These are phyloP conservation scores for Eucalyptus regnans DNA, from an alignment of 345 rosid species.

Conservation along the genomic window DNA sequence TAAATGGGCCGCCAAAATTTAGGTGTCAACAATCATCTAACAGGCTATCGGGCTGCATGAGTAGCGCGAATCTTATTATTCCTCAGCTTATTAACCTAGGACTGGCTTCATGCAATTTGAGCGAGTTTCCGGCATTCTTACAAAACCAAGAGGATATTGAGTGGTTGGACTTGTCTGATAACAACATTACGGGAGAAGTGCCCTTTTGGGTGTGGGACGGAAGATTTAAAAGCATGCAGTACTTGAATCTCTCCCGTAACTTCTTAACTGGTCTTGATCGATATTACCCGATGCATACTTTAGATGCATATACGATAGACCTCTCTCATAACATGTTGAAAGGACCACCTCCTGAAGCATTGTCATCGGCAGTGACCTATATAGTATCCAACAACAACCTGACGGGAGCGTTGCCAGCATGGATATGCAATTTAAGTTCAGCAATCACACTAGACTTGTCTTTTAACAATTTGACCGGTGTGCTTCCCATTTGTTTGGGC, in stretches of 20 bases:
- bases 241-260: not conserved
- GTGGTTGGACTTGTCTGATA: not conserved
- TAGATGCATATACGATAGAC: not conserved
- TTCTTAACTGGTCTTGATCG: not conserved
- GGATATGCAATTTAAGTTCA: not conserved
- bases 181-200: not conserved
- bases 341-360: constrained; percentile 1
- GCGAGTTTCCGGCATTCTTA: not conserved
- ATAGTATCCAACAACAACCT: not conserved
- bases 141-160: not conserved
- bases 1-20: no score
- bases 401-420: not conserved
- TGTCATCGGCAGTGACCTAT: not conserved
- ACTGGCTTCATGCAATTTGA: not conserved
- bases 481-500: constrained; percentile 9
- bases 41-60: not conserved
- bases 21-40: no score
- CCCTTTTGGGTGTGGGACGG: not conserved
- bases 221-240: rapidly evolving
- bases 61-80: not conserved
- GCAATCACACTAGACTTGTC: not conserved
- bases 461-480: constrained; percentile 1
- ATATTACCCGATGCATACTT: not conserved
- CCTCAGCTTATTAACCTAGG: rapidly evolving
- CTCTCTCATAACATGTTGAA: not conserved